phyloP scores from a whole-genome alignment of 2,329 filamentous ascomycete species.

The Rutstroemia sp. region DNA sequence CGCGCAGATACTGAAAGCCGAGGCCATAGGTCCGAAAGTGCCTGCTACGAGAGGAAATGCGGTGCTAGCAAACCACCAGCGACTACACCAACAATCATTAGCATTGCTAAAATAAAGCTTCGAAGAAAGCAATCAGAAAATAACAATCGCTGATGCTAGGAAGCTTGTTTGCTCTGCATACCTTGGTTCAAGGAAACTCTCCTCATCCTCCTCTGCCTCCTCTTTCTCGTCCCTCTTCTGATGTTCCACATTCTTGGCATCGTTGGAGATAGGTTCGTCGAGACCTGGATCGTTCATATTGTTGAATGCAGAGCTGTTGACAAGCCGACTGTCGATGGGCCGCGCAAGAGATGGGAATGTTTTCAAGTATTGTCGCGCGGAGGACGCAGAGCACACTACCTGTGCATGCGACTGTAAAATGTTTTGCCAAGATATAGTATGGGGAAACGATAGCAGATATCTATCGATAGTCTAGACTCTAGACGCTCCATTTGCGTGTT shows the following conservation, averaged over 20 bases:
- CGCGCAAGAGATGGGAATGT: too few species aligned
- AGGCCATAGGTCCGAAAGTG: slow-evolving; percentile 78
- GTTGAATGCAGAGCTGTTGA: not conserved
- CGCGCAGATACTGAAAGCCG: slow-evolving; percentile 79
- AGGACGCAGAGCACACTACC: too few species aligned
- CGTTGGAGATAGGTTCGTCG: slow-evolving; percentile 22
- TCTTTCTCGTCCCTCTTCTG: slow-evolving; percentile 18
- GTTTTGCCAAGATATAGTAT: too few species aligned
- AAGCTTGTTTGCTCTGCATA: slow-evolving; percentile 1
- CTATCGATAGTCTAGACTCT: too few species aligned
- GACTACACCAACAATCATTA: slow-evolving; percentile 9
- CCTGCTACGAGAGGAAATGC: slow-evolving; percentile 74
- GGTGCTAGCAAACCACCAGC: slow-evolving; percentile 56
- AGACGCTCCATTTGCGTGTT: too few species aligned
- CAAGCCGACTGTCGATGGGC: not conserved
- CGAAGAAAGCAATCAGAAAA: not conserved
- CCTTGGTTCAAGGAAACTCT: slow-evolving; percentile 24
- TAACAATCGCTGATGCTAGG: too few species aligned
- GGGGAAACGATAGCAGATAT: too few species aligned
- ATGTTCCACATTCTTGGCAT: slow-evolving; percentile 25
- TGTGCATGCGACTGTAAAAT: too few species aligned
- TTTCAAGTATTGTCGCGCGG: too few species aligned
- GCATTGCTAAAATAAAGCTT: not conserved
- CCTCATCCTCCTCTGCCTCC: slow-evolving; percentile 22
- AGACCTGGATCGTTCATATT: slow-evolving; percentile 28